Evolutionary conservation across 139 green algal species (phyloP).

Genomic region (Limnomonas spitsbergensis): DNA sequence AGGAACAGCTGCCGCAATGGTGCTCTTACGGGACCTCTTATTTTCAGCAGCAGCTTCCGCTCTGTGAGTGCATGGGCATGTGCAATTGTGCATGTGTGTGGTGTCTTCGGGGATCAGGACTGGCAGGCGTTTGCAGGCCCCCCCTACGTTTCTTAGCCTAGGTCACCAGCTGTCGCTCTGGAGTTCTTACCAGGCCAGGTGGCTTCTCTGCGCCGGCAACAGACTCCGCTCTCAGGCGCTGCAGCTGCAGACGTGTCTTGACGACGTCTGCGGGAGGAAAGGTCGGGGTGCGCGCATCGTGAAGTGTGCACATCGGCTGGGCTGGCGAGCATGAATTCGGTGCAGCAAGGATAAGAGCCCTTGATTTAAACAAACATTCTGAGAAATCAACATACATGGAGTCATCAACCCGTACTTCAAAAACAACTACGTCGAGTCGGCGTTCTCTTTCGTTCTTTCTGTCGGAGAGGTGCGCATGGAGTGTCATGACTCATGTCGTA

Average conservation of each 20-base stretch:
- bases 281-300: neutral
- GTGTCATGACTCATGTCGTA: neutral
- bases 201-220: neutral
- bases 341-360: no score
- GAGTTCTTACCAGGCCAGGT: neutral
- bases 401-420: no score
- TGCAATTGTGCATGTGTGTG: neutral
- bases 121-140: neutral
- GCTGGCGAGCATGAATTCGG: neutral
- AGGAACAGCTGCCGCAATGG: no score
- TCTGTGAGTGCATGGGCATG: neutral
- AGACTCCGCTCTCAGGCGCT: neutral
- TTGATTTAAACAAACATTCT: no score
- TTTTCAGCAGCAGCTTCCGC: neutral
- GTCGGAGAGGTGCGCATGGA: no score
- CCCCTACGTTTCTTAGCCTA: no score
- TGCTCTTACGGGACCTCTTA: neutral
- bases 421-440: no score
- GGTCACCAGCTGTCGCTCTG: no score
- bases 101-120: neutral
- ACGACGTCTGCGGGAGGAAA: neutral
- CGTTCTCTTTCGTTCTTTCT: no score
- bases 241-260: constrained; percentile 13
- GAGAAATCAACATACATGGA: neutral
- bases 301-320: neutral